Percentiles rank a stretch among this genome's conserved stretches.
Conservation (phyloP, 805 yeast genomes). For the Kazachstania psychrophila region DNA sequence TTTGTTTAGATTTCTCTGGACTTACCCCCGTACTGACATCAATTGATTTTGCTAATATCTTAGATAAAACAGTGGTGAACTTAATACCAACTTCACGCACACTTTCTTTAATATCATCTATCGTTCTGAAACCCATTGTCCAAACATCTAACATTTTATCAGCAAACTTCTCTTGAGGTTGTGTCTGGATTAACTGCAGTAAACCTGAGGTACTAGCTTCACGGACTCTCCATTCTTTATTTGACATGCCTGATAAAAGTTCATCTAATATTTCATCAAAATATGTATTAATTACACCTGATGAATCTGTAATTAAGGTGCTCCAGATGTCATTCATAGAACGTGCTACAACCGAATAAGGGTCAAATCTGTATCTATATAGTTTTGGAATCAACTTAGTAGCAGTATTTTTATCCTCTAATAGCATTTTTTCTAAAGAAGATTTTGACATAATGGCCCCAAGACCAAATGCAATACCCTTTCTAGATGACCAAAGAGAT, state of each 20-base stretch:
- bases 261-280: conserved; percentile 56
- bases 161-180: conserved; percentile 43
- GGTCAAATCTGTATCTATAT: conserved; percentile 79
- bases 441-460: conserved; percentile 77
- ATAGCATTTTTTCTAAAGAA: conserved; percentile 53
- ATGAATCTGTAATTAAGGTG: conserved; percentile 48
- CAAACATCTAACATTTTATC: conserved; percentile 57
- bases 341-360: conserved; percentile 59
- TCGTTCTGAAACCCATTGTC: conserved; percentile 76
- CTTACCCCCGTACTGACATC: conserved; percentile 36
- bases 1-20: conserved; percentile 35
- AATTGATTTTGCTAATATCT: conserved; percentile 49
- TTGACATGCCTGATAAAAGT: conserved; percentile 57
- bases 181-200: conserved; percentile 57
- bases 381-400: conserved; percentile 67
- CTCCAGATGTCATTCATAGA: conserved; percentile 90
- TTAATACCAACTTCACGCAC: conserved; percentile 73
- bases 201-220: conserved; percentile 76
- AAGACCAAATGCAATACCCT: conserved; percentile 89
- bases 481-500: conserved; percentile 83
- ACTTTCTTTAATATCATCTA: conserved; percentile 93
- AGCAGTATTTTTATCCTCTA: conserved; percentile 46
- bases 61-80: conserved; percentile 58
- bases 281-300: conserved; percentile 43
- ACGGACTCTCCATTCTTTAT: conserved; percentile 86